Evolutionary conservation across 768 basidiomycete genomes (phyloP).

Genomic region (Boletus rufocinnamomeus): DNA sequence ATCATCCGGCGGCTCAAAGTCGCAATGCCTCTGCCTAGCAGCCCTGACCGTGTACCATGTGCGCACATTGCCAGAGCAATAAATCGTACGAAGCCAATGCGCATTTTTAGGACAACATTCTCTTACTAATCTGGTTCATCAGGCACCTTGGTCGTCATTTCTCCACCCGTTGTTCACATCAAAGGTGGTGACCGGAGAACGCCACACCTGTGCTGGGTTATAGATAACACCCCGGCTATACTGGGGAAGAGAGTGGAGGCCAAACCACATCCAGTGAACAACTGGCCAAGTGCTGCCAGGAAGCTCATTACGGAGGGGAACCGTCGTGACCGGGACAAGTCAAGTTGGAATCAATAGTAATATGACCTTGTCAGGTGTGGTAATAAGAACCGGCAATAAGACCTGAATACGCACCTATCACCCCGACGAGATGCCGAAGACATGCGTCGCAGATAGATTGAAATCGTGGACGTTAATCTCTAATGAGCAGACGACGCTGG

Average conservation of each 20-base stretch:
- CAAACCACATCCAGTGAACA: too few species aligned
- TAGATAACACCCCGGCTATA: not conserved
- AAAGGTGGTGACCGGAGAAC: not conserved
- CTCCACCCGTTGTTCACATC: not conserved
- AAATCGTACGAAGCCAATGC: not conserved
- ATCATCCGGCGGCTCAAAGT: not conserved
- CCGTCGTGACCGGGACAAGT: not conserved
- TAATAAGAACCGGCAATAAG: not conserved
- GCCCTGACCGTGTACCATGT: not conserved
- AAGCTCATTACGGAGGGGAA: not conserved
- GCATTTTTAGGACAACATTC: too few species aligned
- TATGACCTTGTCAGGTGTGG: not conserved
- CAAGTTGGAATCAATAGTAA: not conserved
- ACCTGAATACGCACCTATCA: not conserved
- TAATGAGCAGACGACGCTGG: not conserved
- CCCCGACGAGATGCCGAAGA: not conserved
- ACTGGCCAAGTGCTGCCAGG: not conserved
- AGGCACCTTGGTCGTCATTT: not conserved
- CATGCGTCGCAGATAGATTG: slow-evolving; percentile 10
- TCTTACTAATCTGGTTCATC: not conserved
- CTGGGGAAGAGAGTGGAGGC: too few species aligned
- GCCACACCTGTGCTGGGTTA: not conserved
- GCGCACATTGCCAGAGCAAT: not conserved
- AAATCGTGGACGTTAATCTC: slow-evolving; percentile 28
- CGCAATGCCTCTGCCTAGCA: not conserved